Evolutionary conservation across 441 rosid genomes (phyloP).

Genomic region (Croton laevigatus): DNA sequence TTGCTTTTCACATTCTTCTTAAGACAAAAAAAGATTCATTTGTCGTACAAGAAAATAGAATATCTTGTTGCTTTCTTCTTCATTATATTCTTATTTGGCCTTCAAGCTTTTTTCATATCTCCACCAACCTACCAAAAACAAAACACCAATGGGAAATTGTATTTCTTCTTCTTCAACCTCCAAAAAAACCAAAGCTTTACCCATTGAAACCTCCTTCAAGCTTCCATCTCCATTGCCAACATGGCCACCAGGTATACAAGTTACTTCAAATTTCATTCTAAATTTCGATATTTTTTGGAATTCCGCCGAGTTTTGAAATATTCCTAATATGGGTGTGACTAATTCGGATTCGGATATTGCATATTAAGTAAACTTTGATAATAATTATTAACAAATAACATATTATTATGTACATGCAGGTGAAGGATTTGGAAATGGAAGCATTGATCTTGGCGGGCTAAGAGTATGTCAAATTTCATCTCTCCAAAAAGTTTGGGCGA

Average conservation of each 20-base stretch:
- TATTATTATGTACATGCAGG: slow-evolving; percentile 36
- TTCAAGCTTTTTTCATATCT: neutral
- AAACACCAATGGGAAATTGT: slow-evolving; percentile 56
- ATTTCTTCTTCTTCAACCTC: slow-evolving; percentile 1
- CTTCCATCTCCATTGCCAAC: slow-evolving; percentile 69
- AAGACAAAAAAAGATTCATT: neutral
- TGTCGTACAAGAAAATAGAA: neutral
- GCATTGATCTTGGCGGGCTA: slow-evolving; percentile 70
- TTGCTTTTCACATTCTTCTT: neutral
- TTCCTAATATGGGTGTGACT: too few relatives aligned
- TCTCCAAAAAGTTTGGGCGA: slow-evolving; percentile 63
- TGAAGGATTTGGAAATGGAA: slow-evolving; percentile 59
- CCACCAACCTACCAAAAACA: neutral
- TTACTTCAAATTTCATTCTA: neutral
- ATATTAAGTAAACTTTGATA: neutral
- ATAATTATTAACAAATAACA: neutral
- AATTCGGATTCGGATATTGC: too few relatives aligned
- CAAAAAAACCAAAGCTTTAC: slow-evolving; percentile 36
- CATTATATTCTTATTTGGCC: neutral
- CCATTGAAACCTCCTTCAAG: slow-evolving; percentile 49
- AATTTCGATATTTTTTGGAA: neutral
- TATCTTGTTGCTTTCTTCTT: neutral
- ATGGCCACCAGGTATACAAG: slow-evolving; percentile 50
- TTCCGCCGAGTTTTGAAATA: too few relatives aligned
- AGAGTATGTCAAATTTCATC: slow-evolving; percentile 55